Evolutionary conservation across 805 yeast species (phyloP), one percentile per base, ranked within the genome.

Genomic region (Cyberlindnera amylophila): DNA sequence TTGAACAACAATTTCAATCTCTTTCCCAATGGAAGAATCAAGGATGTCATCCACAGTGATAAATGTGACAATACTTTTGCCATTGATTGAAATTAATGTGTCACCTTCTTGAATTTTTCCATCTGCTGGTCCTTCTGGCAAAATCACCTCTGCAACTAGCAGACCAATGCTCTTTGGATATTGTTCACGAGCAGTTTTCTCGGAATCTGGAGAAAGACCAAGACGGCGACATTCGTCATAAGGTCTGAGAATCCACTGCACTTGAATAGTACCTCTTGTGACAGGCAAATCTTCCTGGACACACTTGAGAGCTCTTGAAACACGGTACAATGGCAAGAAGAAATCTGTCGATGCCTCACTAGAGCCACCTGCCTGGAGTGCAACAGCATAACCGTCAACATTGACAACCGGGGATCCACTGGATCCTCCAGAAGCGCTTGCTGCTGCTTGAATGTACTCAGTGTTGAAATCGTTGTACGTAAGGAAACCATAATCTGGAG

Each of bases 361-460:
- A 6, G 86, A 78, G 3, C 97, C 97, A 57, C 97, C 97, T 2
- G 97, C 97, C 64, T 88, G 96, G 39, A 90, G 67, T 0, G 97
- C 96, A 15, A 90, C 86, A 0, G 91, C 96, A 56, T 79, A 64
- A 3, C 96, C 96, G 52, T 85, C 82, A 34, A 83, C 79, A 61
- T 88, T 83, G 2, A 90, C 95, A n/a, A 90, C 97, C 0, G 97
- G 97, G 4, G 96, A 87, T 8, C 97, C 97, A 37, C 93, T 82
- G 4, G 96, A 88, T 3, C 97, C 97, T 24, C 97, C 97, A 14
- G 95, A 83, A 0, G 97, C 96, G 46, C 89, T 78, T 1, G 97
- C 96, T 7, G 97, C 96, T 1, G 96, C 96, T 65, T 89, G 96
- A 42, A 89, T 86, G 64, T 89, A 89, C 62, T 86, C 96, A 1